These are phyloP conservation scores for Neonectria sp. DNA, from an alignment of 2,329 filamentous ascomycete species.

Conservation along the genomic window DNA sequence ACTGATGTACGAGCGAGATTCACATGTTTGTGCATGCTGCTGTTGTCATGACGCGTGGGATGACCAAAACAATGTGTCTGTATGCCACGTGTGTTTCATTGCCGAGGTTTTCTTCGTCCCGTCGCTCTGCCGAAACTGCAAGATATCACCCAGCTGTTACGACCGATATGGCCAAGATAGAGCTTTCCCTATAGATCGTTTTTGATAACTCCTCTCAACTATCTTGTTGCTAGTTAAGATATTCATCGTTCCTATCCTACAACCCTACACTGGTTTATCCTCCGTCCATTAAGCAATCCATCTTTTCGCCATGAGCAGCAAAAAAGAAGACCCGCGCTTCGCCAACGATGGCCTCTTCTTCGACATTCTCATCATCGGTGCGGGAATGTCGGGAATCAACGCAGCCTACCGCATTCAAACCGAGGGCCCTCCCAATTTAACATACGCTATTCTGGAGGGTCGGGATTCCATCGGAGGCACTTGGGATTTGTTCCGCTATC, in stretches of 20 bases:
- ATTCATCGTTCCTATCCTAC: too few species aligned
- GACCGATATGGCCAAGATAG: neutral
- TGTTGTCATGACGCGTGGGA: too few species aligned
- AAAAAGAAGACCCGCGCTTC: neutral
- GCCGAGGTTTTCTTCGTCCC: neutral
- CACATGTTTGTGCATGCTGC: neutral
- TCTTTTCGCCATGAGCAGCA: slow-evolving; percentile 18
- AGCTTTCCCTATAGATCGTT: too few species aligned
- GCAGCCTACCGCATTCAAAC: slow-evolving; percentile 79
- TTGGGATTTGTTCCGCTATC: slow-evolving; percentile 85
- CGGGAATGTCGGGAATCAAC: slow-evolving; percentile 84
- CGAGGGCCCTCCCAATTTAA: slow-evolving; percentile 62
- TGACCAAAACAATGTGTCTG: too few species aligned
- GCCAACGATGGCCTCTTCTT: slow-evolving; percentile 24
- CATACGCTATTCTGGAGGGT: slow-evolving; percentile 78
- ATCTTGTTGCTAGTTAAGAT: too few species aligned
- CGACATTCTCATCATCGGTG: slow-evolving; percentile 78
- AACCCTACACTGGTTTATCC: too few species aligned
- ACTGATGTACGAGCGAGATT: neutral
- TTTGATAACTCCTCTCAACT: too few species aligned
- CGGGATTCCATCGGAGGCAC: slow-evolving; percentile 80
- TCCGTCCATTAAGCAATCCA: neutral
- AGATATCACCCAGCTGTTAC: too few species aligned
- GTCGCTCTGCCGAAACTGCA: neutral
- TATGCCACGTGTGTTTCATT: neutral